Conservation (phyloP, 768 basidiomycete genomes). For the Suillus alpinus region DNA sequence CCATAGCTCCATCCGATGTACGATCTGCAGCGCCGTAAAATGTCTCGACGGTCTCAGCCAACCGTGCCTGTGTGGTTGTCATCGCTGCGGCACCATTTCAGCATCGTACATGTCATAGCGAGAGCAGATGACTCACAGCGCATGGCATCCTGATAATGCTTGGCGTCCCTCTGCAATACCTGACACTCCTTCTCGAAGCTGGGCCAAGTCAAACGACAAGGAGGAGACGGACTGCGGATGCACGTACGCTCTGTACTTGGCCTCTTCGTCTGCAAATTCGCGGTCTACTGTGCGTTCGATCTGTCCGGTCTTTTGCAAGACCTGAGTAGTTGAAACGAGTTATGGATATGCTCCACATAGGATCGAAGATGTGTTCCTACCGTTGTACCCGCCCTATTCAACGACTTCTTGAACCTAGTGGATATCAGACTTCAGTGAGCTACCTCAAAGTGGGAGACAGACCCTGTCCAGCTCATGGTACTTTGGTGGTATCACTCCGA, state of each 20-base stretch:
- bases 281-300: conserved; percentile 94
- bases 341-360: conserved; percentile 61
- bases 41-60: conserved; percentile 90
- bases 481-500: neutral
- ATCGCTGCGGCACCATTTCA: conserved; percentile 57
- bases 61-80: conserved; percentile 87
- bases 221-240: conserved; percentile 10
- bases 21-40: conserved; percentile 89
- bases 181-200: conserved; percentile 98
- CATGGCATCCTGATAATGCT: conserved; percentile 93
- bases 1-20: conserved; percentile 91
- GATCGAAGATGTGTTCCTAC: conserved; percentile 59
- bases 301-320: conserved; percentile 97
- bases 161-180: conserved; percentile 91
- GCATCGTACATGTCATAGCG: neutral
- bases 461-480: conserved; percentile 59
- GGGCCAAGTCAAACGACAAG: conserved; percentile 7
- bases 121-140: conserved; percentile 52
- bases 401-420: conserved; percentile 85
- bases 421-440: conserved; percentile 1
- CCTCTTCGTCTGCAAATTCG: conserved; percentile 91
- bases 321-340: conserved; percentile 37
- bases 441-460: conserved; percentile 11
- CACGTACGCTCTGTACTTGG: conserved; percentile 82
- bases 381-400: conserved; percentile 90